These are phyloP conservation scores for rapeseed (Brassica napus) DNA, from an alignment of 345 rosid species.

Conservation along the genomic window Da-Ae NC_063440.1:22333501-22334000, in stretches of 20 bases:
- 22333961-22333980: conserved; percentile 39
- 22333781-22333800: neutral
- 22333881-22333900: conserved; percentile 39
- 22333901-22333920: conserved; percentile 33
- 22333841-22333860: conserved; percentile 34
- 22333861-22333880: conserved; percentile 36
- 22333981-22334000: conserved; percentile 45
- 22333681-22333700: conserved; percentile 38
- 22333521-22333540: conserved; percentile 25
- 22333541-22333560: conserved; percentile 26
- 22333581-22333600: conserved; percentile 28
- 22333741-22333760: conserved; percentile 28
- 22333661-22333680: conserved; percentile 32
- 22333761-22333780: neutral
- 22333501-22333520: conserved; percentile 1
- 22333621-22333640: conserved; percentile 25
- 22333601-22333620: neutral
- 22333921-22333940: conserved; percentile 40
- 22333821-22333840: conserved; percentile 11
- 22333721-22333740: conserved; percentile 13
- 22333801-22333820: conserved; percentile 10
- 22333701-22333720: conserved; percentile 33
- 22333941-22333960: conserved; percentile 41
- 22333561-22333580: conserved; percentile 9
- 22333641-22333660: conserved; percentile 33